Evolutionary conservation across 495 filamentous ascomycete genomes (phyloP).

Genomic region (Aspergillus avenaceus): DNA sequence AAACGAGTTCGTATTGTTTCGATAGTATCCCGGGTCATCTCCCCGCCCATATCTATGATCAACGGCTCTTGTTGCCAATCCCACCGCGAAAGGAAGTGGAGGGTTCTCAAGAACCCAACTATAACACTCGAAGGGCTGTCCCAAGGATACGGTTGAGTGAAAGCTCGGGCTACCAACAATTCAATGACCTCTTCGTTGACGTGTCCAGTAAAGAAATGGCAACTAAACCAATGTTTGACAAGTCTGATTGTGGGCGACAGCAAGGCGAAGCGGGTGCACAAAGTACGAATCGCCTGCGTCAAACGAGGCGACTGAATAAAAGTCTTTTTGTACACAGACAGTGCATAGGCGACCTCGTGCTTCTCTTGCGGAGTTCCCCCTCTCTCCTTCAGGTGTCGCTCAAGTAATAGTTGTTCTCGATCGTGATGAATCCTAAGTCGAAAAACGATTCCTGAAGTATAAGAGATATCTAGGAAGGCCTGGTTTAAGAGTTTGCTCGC

Average conservation of each 20-base stretch:
- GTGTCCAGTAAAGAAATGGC: constrained; percentile 73
- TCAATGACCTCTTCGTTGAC: constrained; percentile 79
- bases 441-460: constrained; percentile 60
- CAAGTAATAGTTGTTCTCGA: constrained; percentile 75
- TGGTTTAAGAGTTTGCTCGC: constrained; percentile 63
- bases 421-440: constrained; percentile 65
- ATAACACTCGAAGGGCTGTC: constrained; percentile 69
- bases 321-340: constrained; percentile 64
- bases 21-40: constrained; percentile 51
- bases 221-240: constrained; percentile 83
- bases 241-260: constrained; percentile 85
- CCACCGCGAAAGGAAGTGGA: constrained; percentile 76
- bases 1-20: constrained; percentile 64
- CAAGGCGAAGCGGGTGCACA: constrained; percentile 75
- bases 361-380: constrained; percentile 53
- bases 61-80: constrained; percentile 85
- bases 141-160: constrained; percentile 83
- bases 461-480: constrained; percentile 77
- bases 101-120: constrained; percentile 75
- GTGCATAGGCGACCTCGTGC: constrained; percentile 61
- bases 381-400: constrained; percentile 72
- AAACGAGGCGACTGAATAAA: constrained; percentile 74
- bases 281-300: constrained; percentile 70
- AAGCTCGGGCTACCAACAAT: constrained; percentile 67
- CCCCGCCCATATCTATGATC: constrained; percentile 62